phyloP scores from a whole-genome alignment of 495 filamentous ascomycete genomes.

The Talaromyces borbonicus region DNA sequence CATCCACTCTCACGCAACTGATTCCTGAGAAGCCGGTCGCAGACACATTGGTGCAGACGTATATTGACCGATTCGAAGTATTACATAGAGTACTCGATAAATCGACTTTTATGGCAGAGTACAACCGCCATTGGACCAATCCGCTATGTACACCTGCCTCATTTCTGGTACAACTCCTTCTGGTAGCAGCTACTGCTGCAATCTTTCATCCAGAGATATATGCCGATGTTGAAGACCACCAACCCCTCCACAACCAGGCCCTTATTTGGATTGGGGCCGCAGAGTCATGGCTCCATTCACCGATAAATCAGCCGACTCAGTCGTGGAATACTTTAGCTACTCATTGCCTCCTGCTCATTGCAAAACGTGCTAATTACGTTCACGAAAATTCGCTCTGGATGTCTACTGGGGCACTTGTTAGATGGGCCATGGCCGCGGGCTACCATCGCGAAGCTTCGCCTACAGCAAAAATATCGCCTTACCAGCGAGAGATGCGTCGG shows the following conservation, averaged over 20 bases:
- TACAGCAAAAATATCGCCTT: constrained; percentile 17
- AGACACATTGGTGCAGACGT: constrained; percentile 10
- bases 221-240: neutral
- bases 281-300: constrained; percentile 1
- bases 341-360: constrained; percentile 2
- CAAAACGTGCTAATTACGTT: constrained; percentile 3
- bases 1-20: constrained; percentile 2
- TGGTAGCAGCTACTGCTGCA: neutral
- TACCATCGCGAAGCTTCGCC: constrained; percentile 47
- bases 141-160: neutral
- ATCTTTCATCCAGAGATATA: constrained; percentile 3
- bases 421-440: constrained; percentile 50
- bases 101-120: constrained; percentile 9
- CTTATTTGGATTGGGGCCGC: neutral
- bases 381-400: constrained; percentile 1
- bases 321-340: neutral
- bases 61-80: constrained; percentile 10
- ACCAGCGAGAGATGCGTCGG: constrained; percentile 26
- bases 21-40: constrained; percentile 8
- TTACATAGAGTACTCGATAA: constrained; percentile 8
- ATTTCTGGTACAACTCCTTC: constrained; percentile 3
- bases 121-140: constrained; percentile 6
- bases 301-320: constrained; percentile 1
- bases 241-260: neutral
- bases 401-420: constrained; percentile 38